phyloP scores from a whole-genome alignment of 2,329 filamentous ascomycete genomes.

The Clarireedia paspali region DNA sequence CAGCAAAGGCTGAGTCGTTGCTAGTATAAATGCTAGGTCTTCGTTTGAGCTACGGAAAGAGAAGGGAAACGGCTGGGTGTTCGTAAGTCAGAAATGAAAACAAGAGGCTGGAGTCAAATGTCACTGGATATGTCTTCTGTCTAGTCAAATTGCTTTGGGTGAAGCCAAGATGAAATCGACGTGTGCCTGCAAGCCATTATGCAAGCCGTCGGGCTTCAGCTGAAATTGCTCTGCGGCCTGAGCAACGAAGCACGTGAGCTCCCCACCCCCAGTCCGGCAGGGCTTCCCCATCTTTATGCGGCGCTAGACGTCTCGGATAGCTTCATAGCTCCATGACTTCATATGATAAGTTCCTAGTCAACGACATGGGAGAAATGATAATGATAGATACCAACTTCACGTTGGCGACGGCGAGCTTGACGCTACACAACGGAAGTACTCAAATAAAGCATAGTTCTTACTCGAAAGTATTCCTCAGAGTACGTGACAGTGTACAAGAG shows the following conservation, averaged over 20 bases:
- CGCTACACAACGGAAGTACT: too few species aligned
- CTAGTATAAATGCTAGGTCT: neutral
- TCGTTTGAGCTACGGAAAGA: neutral
- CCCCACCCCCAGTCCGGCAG: neutral
- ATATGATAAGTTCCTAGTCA: too few species aligned
- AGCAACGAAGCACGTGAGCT: too few species aligned
- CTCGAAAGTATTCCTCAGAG: too few species aligned
- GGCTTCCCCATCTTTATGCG: too few species aligned
- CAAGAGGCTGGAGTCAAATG: neutral
- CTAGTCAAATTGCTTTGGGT: neutral
- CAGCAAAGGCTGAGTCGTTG: neutral
- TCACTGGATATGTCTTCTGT: neutral
- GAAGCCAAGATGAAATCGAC: neutral
- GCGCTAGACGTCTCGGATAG: too few species aligned
- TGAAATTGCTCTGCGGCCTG: neutral
- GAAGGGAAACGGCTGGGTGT: neutral
- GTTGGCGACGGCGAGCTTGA: too few species aligned
- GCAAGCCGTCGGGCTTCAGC: slow-evolving; percentile 5
- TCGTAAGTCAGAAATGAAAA: neutral
- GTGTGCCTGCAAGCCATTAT: neutral
- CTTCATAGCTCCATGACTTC: too few species aligned
- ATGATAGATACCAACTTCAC: too few species aligned
- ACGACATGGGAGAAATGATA: too few species aligned
- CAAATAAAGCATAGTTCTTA: too few species aligned
- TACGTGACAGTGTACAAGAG: too few species aligned